These are phyloP conservation scores for Nyssa sinensis DNA, from an alignment of 148 eudicot species.

Conservation along the genomic window DNA sequence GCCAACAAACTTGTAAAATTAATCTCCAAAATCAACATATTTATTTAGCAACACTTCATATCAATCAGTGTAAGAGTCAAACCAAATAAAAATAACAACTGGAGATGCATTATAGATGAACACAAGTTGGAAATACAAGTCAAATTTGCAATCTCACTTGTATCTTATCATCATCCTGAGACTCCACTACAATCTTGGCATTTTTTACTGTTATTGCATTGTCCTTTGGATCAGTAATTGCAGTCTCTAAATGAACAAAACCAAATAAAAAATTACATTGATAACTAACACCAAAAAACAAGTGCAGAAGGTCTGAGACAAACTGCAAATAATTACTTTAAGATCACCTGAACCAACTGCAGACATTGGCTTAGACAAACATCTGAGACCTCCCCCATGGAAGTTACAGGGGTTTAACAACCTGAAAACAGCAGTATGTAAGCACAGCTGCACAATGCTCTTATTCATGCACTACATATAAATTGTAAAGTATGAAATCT, in stretches of 20 bases:
- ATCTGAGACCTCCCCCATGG: constrained; percentile 26
- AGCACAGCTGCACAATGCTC: background rate
- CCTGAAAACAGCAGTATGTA: constrained; percentile 24
- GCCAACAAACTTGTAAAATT: no score
- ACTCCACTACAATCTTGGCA: constrained; percentile 59
- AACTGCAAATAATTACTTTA: background rate
- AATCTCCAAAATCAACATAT: no score
- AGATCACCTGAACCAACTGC: constrained; percentile 58
- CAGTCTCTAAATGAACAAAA: constrained; percentile 45
- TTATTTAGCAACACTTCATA: no score
- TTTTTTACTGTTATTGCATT: constrained; percentile 39
- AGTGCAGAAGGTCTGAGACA: constrained; percentile 5
- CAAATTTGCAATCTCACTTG: constrained; percentile 41
- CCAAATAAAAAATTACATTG: constrained; percentile 1
- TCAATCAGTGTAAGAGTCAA: no score
- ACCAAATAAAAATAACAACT: no score
- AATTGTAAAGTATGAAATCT: background rate
- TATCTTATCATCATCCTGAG: constrained; percentile 55
- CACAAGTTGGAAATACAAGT: background rate
- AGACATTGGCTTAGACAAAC: constrained; percentile 37
- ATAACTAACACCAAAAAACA: background rate
- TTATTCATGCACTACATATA: background rate
- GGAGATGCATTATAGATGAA: background rate
- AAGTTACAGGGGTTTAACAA: constrained; percentile 13
- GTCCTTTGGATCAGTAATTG: constrained; percentile 40